Evolutionary conservation across 345 rosid genomes (phyloP).

Genomic region (Linum lewisii): DNA sequence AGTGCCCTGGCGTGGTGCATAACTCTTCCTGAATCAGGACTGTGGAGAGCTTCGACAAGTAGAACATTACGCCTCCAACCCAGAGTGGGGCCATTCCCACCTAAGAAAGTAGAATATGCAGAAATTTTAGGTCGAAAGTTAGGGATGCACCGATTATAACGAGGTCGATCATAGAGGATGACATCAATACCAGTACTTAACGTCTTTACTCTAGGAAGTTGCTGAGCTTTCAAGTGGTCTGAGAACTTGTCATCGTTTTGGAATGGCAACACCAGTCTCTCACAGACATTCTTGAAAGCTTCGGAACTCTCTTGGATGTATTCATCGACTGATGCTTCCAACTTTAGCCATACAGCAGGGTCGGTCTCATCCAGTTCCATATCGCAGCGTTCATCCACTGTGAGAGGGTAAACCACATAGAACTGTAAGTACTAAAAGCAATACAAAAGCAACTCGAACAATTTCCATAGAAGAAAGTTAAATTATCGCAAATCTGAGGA

Average conservation of each 20-base stretch:
- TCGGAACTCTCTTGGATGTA: constrained; percentile 63
- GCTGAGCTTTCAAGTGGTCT: constrained; percentile 47
- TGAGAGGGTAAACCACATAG: constrained; percentile 22
- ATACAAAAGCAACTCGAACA: constrained; percentile 5
- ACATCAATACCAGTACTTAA: constrained; percentile 32
- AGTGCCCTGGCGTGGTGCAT: constrained; percentile 84
- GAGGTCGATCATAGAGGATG: constrained; percentile 3
- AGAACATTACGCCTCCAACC: constrained; percentile 96
- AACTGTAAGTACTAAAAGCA: constrained; percentile 13
- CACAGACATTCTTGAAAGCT: constrained; percentile 58
- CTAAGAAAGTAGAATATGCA: constrained; percentile 28
- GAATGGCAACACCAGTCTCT: constrained; percentile 67
- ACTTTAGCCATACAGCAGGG: constrained; percentile 84
- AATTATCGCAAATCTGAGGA: constrained; percentile 1
- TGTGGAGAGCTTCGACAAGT: constrained; percentile 89
- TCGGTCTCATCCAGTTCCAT: constrained; percentile 99
- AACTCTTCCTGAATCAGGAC: constrained; percentile 74
- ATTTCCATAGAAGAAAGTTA: neutral
- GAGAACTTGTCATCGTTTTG: constrained; percentile 63
- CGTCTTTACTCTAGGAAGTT: constrained; percentile 24
- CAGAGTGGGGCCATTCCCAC: constrained; percentile 55
- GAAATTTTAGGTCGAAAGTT: constrained; percentile 15
- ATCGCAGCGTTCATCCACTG: constrained; percentile 94
- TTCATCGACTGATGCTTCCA: constrained; percentile 80
- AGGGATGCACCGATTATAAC: constrained; percentile 7